A percentile compares a stretch with the other conserved stretches of the same genome.
These are phyloP conservation scores for Fraxinus dipetala DNA, from an alignment of 305 asterid species.

Conservation along the genomic window DNA sequence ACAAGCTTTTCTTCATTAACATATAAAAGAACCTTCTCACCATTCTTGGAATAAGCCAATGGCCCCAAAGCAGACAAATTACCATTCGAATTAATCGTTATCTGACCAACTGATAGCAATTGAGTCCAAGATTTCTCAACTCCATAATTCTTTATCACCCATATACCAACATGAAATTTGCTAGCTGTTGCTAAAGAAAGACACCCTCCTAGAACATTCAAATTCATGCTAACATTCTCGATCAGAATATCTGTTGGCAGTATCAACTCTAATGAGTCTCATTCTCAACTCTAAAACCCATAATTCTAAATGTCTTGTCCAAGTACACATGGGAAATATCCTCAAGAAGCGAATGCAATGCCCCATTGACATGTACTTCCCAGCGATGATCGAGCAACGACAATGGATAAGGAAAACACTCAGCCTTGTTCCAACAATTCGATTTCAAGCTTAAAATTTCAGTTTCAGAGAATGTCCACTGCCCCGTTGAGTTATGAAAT, in stretches of 20 bases:
- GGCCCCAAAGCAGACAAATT: slow-evolving; percentile 15
- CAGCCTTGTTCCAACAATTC: slow-evolving; percentile 16
- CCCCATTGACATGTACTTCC: slow-evolving; percentile 20
- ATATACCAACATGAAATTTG: slow-evolving; percentile 10
- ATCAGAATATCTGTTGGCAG: slow-evolving; percentile 2
- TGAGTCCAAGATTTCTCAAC: slow-evolving; percentile 31
- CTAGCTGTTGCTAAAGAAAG: slow-evolving; percentile 17
- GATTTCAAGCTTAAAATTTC: slow-evolving; percentile 24
- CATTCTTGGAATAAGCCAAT: slow-evolving; percentile 19
- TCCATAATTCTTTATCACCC: slow-evolving; percentile 38
- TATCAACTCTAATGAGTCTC: slow-evolving; percentile 16
- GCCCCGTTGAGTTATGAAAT: background rate
- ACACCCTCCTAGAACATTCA: slow-evolving; percentile 28
- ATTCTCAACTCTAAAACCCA: slow-evolving; percentile 27
- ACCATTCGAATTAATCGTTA: slow-evolving; percentile 11
- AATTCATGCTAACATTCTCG: background rate
- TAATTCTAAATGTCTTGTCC: background rate
- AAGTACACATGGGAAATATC: background rate
- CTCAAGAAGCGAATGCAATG: slow-evolving; percentile 19
- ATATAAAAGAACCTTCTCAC: slow-evolving; percentile 26
- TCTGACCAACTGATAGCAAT: slow-evolving; percentile 14
- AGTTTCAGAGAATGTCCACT: background rate
- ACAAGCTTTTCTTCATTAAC: slow-evolving; percentile 6
- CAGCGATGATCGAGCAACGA: background rate
- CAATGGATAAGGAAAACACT: slow-evolving; percentile 26